Evolutionary conservation across 495 filamentous ascomycete genomes (phyloP).

Genomic region (Aspergillus funiculosus): DNA sequence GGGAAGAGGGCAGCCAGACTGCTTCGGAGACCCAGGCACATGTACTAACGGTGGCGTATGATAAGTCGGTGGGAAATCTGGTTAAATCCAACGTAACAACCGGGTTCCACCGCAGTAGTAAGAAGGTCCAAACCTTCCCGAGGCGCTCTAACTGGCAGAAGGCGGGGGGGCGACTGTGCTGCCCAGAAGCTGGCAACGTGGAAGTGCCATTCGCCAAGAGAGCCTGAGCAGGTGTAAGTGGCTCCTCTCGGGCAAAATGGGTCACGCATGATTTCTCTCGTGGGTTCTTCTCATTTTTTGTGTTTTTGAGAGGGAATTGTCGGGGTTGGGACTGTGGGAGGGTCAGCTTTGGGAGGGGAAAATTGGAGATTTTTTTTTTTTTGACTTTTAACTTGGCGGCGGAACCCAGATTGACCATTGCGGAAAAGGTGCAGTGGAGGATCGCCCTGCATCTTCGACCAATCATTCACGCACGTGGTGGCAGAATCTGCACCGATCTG

Average conservation of each 20-base stretch:
- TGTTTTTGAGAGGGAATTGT: neutral
- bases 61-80: slow-evolving; percentile 23
- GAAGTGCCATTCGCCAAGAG: slow-evolving; percentile 9
- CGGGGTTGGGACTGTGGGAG: no score
- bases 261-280: neutral
- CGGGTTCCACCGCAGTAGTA: slow-evolving; percentile 15
- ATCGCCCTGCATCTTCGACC: slow-evolving; percentile 13
- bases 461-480: slow-evolving; percentile 23
- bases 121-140: neutral
- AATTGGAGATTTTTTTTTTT: slow-evolving; percentile 3
- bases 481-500: slow-evolving; percentile 21
- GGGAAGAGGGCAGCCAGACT: slow-evolving; percentile 16
- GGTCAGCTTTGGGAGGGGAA: no score
- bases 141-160: slow-evolving; percentile 16
- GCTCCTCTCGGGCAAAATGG: neutral
- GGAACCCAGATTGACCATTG: slow-evolving; percentile 10
- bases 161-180: neutral
- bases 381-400: slow-evolving; percentile 9
- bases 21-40: slow-evolving; percentile 18
- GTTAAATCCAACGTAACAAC: slow-evolving; percentile 15
- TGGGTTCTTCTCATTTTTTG: slow-evolving; percentile 3
- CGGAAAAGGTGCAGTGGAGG: slow-evolving; percentile 13
- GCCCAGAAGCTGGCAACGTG: slow-evolving; percentile 5
- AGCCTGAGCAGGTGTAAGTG: neutral
- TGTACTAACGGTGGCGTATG: slow-evolving; percentile 23